These are phyloP conservation scores for Theileria sp. DNA, from an alignment of 169 alveolate genomes.

Conservation along the genomic window DNA sequence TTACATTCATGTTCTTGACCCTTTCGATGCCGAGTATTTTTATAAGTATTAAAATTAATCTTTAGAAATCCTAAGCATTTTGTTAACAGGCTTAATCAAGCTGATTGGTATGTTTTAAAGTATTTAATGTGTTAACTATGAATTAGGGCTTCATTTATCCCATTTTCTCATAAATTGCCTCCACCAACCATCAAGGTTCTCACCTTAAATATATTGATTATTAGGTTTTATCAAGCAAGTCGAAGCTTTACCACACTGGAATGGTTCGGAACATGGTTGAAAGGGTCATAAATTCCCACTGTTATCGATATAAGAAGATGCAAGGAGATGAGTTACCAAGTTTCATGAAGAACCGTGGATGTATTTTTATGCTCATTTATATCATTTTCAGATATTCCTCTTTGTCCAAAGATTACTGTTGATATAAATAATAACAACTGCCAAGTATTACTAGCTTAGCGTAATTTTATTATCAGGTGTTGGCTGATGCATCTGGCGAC, in stretches of 20 bases:
- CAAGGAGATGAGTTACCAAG: constrained; percentile 64
- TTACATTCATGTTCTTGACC: constrained; percentile 57
- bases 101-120: constrained; percentile 37
- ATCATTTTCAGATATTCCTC: constrained; percentile 24
- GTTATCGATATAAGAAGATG: constrained; percentile 36
- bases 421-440: constrained; percentile 49
- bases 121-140: not conserved
- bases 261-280: constrained; percentile 45
- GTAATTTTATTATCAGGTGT: constrained; percentile 12
- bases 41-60: not conserved
- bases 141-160: constrained; percentile 38
- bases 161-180: constrained; percentile 44
- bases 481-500: constrained; percentile 64
- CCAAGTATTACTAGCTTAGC: constrained; percentile 27
- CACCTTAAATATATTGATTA: not conserved
- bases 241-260: constrained; percentile 55
- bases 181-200: constrained; percentile 30
- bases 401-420: constrained; percentile 45
- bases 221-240: constrained; percentile 34
- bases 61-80: constrained; percentile 13
- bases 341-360: constrained; percentile 40
- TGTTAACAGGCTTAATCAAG: constrained; percentile 31
- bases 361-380: not conserved
- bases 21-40: constrained; percentile 25
- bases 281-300: constrained; percentile 54